phyloP scores from a whole-genome alignment of 768 basidiomycete species.

The Lentinus brumalis region DNA sequence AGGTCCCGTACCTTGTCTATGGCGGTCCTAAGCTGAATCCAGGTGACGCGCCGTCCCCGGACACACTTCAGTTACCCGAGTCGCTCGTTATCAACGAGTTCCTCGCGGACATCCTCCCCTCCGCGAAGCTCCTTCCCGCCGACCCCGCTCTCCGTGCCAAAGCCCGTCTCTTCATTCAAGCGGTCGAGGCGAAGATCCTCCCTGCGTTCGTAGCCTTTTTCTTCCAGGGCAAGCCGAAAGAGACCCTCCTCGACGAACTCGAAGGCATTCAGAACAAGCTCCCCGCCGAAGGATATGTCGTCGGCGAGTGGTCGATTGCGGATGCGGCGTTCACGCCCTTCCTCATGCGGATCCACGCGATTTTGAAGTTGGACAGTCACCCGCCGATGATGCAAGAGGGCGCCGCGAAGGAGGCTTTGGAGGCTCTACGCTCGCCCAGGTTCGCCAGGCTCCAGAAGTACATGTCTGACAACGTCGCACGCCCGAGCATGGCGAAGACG shows the following conservation, averaged over 20 bases:
- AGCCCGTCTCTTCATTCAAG: constrained; percentile 64
- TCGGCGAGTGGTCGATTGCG: constrained; percentile 54
- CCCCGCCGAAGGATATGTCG: constrained; percentile 46
- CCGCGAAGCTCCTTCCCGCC: constrained; percentile 49
- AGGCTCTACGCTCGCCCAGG: not conserved
- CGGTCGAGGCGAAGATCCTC: constrained; percentile 46
- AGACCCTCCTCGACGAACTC: constrained; percentile 43
- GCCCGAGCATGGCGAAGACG: constrained; percentile 4
- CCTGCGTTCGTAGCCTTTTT: constrained; percentile 40
- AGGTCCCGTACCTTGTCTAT: constrained; percentile 63
- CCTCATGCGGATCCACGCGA: constrained; percentile 44
- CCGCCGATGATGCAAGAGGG: not conserved
- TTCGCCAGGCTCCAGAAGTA: constrained; percentile 1
- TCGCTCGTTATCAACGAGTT: constrained; percentile 68
- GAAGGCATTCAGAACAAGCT: constrained; percentile 54
- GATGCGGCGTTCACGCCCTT: constrained; percentile 63
- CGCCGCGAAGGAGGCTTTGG: not conserved
- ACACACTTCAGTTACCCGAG: constrained; percentile 60
- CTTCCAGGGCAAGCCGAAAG: constrained; percentile 40
- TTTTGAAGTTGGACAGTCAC: not conserved
- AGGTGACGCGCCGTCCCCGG: constrained; percentile 53
- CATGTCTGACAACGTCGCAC: not conserved
- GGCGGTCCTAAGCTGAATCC: constrained; percentile 59
- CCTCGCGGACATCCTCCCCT: constrained; percentile 58
- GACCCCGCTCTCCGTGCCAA: constrained; percentile 59